Evolutionary conservation across 257 asterid species (phyloP), one percentile per base, ranked within the genome.

Genomic region (Capsicum chinense): DNA sequence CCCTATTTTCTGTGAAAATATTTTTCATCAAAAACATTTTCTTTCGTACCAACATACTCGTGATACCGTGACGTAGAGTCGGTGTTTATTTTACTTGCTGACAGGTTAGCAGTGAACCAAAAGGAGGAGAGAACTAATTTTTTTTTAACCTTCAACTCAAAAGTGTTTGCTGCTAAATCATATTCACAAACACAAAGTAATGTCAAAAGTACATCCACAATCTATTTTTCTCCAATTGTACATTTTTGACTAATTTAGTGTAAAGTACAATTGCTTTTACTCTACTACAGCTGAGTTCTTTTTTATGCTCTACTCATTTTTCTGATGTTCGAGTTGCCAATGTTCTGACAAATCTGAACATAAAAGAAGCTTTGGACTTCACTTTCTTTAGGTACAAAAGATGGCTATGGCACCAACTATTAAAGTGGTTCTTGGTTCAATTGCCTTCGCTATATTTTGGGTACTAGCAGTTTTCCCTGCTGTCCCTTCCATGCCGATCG

Each of bases 401-500:
- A 94, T 96, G 98, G 95, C 80, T 83, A 89, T 95, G 95, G 98
- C 94, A 58, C 88, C 97, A 13, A 73, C 90, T 12, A 88, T 85
- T 17, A 94, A 97, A 88, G 93, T 93, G 71, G 86, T 93, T 71
- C 95, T 97, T 60, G 98, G 99, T 16, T 93, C 97, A 16, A 86
- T 91, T 64, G 93, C 97, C 58, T 97, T 97, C 81, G 92, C 88
- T 14, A 82, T 90, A 39, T 97, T 97, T 89, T 97, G 99, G 99
- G 92, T 94, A 0, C 58, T 96, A 44, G 99, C 99, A 0, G 98
- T 96, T 48, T 96, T 96, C 68, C 99, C 99, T 0, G 94, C 98
- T 1, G 98, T 96, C n/a, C 99, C 99, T 2, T 90, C 93, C 85
- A 67, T 96, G 73, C 99, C 99, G 0, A 83, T 96, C 0, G 99